phyloP scores from a whole-genome alignment of 176 grass and related monocot species.

The Phoenix dactylifera region DNA sequence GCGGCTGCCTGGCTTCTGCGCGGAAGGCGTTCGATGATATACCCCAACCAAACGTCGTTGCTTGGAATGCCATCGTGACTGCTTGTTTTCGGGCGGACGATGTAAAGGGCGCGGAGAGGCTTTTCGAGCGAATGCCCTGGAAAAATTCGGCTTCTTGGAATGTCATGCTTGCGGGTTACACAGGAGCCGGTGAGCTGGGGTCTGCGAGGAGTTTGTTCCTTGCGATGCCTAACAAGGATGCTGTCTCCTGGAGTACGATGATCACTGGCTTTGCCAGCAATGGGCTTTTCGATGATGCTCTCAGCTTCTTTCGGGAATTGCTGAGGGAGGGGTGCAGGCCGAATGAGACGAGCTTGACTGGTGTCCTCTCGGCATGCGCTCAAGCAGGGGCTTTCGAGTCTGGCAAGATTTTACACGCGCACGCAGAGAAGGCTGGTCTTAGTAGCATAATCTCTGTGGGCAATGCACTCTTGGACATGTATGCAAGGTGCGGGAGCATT shows the following conservation, averaged over 20 bases:
- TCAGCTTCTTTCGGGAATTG: conserved; percentile 16
- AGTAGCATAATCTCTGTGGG: background rate
- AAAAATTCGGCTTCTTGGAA: conserved; percentile 25
- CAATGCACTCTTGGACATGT: conserved; percentile 16
- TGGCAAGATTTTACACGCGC: conserved; percentile 8
- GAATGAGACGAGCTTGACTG: conserved; percentile 18
- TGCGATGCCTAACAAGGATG: conserved; percentile 7
- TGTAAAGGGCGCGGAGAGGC: background rate
- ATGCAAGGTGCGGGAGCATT: conserved; percentile 19
- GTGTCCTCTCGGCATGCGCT: conserved; percentile 14
- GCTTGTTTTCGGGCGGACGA: conserved; percentile 13
- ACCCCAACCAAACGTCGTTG: conserved; percentile 14
- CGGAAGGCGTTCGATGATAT: conserved; percentile 20
- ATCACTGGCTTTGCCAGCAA: conserved; percentile 15
- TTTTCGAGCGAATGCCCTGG: conserved; percentile 16
- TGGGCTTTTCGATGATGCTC: conserved; percentile 9
- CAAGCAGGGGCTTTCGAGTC: conserved; percentile 23
- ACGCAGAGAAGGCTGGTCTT: conserved; percentile 4
- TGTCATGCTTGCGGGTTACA: conserved; percentile 25
- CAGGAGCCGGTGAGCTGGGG: conserved; percentile 3
- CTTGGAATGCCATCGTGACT: conserved; percentile 14
- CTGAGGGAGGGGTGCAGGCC: conserved; percentile 8
- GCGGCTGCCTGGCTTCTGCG: background rate
- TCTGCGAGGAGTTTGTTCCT: conserved; percentile 4
- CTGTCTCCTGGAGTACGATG: conserved; percentile 21